A percentile compares a stretch with the other conserved stretches of the same genome.
Conservation (phyloP, 225 moss, liverwort and hornwort species). For the Physcomitrellopsis africana region DNA sequence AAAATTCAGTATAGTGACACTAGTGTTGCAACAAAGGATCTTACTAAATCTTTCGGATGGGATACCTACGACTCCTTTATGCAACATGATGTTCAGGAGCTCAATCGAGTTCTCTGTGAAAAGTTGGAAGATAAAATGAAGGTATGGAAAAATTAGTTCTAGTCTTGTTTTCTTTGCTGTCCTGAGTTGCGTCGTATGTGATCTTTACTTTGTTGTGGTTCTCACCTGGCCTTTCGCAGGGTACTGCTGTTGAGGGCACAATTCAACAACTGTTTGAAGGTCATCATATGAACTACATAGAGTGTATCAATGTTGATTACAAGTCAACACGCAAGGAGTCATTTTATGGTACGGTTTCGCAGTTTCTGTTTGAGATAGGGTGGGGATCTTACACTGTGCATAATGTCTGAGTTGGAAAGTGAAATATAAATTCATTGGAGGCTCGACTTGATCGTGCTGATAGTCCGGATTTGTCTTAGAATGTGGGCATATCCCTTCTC, state of each 20-base stretch:
- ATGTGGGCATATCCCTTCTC: neutral
- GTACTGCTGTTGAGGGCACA: slow-evolving; percentile 98
- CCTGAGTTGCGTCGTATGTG: neutral
- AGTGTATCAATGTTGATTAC: slow-evolving; percentile 99
- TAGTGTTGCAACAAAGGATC: slow-evolving; percentile 98
- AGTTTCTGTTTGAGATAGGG: neutral
- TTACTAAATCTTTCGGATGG: slow-evolving; percentile 99
- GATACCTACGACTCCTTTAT: slow-evolving; percentile 98
- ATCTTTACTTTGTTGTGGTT: slow-evolving; percentile 26
- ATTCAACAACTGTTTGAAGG: slow-evolving; percentile 99
- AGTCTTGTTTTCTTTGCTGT: neutral
- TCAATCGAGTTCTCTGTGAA: slow-evolving; percentile 97
- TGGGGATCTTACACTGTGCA: too few relatives aligned
- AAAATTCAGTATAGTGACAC: slow-evolving; percentile 99
- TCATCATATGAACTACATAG: slow-evolving; percentile 99
- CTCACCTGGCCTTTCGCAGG: slow-evolving; percentile 53
- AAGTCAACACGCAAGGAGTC: slow-evolving; percentile 99
- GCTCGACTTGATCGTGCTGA: neutral
- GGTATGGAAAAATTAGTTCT: slow-evolving; percentile 39
- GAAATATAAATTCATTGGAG: neutral
- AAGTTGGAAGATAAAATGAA: slow-evolving; percentile 99
- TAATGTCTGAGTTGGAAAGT: slow-evolving; percentile 2
- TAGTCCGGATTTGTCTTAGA: neutral
- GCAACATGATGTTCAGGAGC: slow-evolving; percentile 99
- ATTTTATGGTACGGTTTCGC: slow-evolving; percentile 80